Conservation (phyloP, 2,329 filamentous ascomycete genomes). For the Epichloe gansuensis region DNA sequence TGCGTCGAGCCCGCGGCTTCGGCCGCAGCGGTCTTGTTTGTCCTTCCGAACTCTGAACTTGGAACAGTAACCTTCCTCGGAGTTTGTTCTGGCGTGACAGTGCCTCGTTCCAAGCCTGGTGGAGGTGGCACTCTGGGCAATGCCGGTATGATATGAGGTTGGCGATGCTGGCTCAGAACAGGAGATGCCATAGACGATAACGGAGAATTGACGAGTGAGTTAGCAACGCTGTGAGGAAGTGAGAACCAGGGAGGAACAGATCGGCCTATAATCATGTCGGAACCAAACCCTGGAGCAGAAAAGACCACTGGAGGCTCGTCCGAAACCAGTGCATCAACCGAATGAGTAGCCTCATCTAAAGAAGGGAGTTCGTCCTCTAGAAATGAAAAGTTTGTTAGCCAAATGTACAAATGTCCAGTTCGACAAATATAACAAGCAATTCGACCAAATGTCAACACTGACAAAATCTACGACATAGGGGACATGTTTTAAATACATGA, state of each 20-base stretch:
- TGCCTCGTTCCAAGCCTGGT: constrained; percentile 13
- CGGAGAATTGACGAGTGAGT: constrained; percentile 2
- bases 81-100: constrained; percentile 21
- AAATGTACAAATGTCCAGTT: constrained; percentile 13
- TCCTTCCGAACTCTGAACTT: constrained; percentile 27
- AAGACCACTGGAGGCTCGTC: constrained; percentile 30
- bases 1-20: constrained; percentile 35
- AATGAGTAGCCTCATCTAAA: constrained; percentile 46
- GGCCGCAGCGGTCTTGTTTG: constrained; percentile 30
- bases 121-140: constrained; percentile 14
- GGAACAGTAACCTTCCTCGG: constrained; percentile 15
- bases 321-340: constrained; percentile 57
- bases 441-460: constrained; percentile 10
- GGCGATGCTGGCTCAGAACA: constrained; percentile 9
- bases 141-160: constrained; percentile 14
- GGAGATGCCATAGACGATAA: constrained; percentile 11
- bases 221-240: constrained; percentile 8
- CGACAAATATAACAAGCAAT: constrained; percentile 18
- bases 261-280: constrained; percentile 8
- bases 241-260: constrained; percentile 20
- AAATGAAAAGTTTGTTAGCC: constrained; percentile 26
- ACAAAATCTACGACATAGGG: constrained; percentile 5
- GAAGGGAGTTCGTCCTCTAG: constrained; percentile 51
- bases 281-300: constrained; percentile 1
- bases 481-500: constrained; percentile 7